Percentiles rank a stretch among this genome's conserved stretches.
Evolutionary conservation across 306 rosid genomes (phyloP).

Genomic region (Citrullus colocynthis): DNA sequence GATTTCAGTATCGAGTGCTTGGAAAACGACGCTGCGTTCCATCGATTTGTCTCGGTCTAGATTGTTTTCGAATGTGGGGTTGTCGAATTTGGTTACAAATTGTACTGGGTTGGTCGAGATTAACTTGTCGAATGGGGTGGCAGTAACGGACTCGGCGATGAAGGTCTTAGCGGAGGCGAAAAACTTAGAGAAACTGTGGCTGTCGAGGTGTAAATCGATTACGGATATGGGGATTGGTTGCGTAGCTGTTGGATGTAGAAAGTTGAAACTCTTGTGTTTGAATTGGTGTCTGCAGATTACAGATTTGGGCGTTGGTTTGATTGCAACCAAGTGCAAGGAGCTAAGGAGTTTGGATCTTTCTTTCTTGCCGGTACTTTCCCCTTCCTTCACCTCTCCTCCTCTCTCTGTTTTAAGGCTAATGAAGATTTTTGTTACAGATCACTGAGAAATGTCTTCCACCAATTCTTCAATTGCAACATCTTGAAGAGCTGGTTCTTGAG

Average conservation of each 20-base stretch:
- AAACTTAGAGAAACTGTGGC: slow-evolving; percentile 51
- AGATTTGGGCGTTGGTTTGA: slow-evolving; percentile 76
- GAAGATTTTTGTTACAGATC: slow-evolving; percentile 14
- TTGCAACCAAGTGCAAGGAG: slow-evolving; percentile 71
- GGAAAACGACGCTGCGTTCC: slow-evolving; percentile 28
- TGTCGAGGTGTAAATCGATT: slow-evolving; percentile 56
- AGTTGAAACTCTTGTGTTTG: slow-evolving; percentile 43
- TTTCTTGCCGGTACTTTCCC: slow-evolving; percentile 43
- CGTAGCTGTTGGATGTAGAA: slow-evolving; percentile 71
- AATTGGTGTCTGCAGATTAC: slow-evolving; percentile 75
- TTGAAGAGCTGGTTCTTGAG: slow-evolving; percentile 36
- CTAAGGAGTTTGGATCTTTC: slow-evolving; percentile 64
- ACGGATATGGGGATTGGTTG: slow-evolving; percentile 87
- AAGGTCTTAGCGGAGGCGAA: slow-evolving; percentile 59
- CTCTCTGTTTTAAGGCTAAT: not conserved
- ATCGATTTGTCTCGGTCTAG: slow-evolving; percentile 58
- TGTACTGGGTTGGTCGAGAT: slow-evolving; percentile 51
- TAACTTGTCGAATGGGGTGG: slow-evolving; percentile 62
- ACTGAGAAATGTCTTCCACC: slow-evolving; percentile 33
- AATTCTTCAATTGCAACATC: slow-evolving; percentile 23
- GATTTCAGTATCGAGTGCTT: slow-evolving; percentile 19
- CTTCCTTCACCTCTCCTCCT: not conserved
- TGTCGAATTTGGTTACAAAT: slow-evolving; percentile 16
- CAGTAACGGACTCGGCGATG: slow-evolving; percentile 47
- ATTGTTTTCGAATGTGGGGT: slow-evolving; percentile 37